Evolutionary conservation across 1,284 basidiomycete genomes (phyloP).

Genomic region (Ganoderma resinaceum): DNA sequence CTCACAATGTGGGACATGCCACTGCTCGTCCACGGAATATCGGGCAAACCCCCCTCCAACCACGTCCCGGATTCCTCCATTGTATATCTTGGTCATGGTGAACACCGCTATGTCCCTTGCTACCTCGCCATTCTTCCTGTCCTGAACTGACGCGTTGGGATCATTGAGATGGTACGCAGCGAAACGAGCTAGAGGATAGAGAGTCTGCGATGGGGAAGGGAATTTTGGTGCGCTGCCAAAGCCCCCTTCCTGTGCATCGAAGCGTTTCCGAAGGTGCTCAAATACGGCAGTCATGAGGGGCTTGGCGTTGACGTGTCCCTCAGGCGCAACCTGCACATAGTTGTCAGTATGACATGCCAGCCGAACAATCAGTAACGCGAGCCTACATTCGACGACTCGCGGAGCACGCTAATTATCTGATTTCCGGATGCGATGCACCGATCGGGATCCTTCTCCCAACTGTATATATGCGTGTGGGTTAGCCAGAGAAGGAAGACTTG

Average conservation of each 20-base stretch:
- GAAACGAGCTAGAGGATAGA: conserved; percentile 36
- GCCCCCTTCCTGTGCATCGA: conserved; percentile 45
- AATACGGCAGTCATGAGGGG: conserved; percentile 25
- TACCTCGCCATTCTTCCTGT: conserved; percentile 28
- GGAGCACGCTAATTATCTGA: conserved; percentile 33
- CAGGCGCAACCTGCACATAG: conserved; percentile 26
- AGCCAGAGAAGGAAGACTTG: background rate
- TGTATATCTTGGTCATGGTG: conserved; percentile 42
- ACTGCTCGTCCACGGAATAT: conserved; percentile 52
- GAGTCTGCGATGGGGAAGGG: conserved; percentile 37
- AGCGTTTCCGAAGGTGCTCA: conserved; percentile 31
- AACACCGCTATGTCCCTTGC: conserved; percentile 37
- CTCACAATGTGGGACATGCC: conserved; percentile 52
- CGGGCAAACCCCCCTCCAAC: conserved; percentile 51
- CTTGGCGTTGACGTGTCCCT: conserved; percentile 17
- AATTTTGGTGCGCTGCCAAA: conserved; percentile 52
- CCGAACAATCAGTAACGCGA: background rate
- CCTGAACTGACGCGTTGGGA: conserved; percentile 8
- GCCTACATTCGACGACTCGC: conserved; percentile 24
- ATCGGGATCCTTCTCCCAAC: conserved; percentile 37
- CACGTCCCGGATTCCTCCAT: conserved; percentile 53
- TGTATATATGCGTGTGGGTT: conserved; percentile 9
- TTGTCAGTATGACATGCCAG: background rate
- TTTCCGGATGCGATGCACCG: conserved; percentile 33
- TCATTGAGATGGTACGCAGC: conserved; percentile 27